phyloP scores from a whole-genome alignment of 75 land plant genomes.

The Cryptomeria japonica region DNA sequence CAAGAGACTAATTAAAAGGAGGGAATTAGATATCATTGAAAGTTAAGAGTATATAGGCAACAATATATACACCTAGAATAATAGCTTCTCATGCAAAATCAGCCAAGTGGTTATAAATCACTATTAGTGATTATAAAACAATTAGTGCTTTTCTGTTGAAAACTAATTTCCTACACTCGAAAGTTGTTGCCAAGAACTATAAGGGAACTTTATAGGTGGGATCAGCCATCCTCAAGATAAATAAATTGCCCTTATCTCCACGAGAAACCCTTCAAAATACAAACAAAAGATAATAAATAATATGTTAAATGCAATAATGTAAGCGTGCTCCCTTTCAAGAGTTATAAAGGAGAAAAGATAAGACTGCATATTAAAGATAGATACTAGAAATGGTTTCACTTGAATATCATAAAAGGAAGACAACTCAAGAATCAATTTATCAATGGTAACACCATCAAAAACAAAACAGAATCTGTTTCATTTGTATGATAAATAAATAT shows the following conservation, averaged over 20 bases:
- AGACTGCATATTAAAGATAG: background rate
- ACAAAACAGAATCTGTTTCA: background rate
- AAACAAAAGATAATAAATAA: background rate
- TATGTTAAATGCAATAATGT: background rate
- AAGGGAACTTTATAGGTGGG: conserved; percentile 72
- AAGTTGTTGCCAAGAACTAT: background rate
- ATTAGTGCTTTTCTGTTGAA: background rate
- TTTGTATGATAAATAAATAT: no score
- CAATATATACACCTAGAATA: background rate
- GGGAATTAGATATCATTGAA: background rate
- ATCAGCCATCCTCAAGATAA: conserved; percentile 79
- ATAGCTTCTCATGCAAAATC: background rate
- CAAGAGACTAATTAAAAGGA: background rate
- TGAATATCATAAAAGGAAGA: background rate
- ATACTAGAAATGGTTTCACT: background rate
- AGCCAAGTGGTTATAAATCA: background rate
- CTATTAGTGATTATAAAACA: no score
- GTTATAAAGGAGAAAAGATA: background rate
- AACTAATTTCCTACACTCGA: background rate
- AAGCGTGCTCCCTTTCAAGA: background rate
- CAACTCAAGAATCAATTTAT: conserved; percentile 5
- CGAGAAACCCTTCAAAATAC: conserved; percentile 62
- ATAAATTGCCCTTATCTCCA: conserved; percentile 85
- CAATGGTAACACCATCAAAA: background rate
- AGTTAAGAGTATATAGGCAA: background rate